Percentiles rank a stretch among this genome's conserved stretches.
Conservation (phyloP, 1,284 basidiomycete genomes). For the Melampsora larici-populina region DNA sequence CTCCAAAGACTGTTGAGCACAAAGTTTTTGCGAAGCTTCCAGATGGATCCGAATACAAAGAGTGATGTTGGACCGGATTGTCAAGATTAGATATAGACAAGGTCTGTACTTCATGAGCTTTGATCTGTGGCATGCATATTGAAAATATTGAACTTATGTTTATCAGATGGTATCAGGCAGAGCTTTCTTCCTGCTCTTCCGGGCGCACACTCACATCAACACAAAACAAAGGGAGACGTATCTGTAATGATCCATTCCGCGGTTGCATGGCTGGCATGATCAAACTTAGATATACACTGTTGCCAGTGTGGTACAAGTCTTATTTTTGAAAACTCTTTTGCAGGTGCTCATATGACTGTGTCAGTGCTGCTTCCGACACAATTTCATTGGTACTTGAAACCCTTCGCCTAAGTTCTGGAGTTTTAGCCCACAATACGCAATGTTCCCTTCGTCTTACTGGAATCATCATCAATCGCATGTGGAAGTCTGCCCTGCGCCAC, state of each 20-base stretch:
- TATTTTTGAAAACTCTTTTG: constrained; percentile 79
- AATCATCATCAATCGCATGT: too few species aligned
- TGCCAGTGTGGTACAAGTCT: constrained; percentile 94
- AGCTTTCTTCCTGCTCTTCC: constrained; percentile 93
- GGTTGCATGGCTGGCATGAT: constrained; percentile 72
- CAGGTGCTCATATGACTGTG: constrained; percentile 75
- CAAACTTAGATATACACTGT: constrained; percentile 80
- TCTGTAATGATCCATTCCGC: constrained; percentile 83
- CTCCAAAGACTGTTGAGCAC: constrained; percentile 57
- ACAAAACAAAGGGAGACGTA: constrained; percentile 96
- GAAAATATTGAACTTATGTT: constrained; percentile 60
- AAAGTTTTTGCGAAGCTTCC: constrained; percentile 73
- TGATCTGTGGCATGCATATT: constrained; percentile 27
- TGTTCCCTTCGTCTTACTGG: too few species aligned
- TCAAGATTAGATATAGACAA: constrained; percentile 99
- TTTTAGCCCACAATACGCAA: constrained; percentile 84
- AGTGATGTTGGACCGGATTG: constrained; percentile 97
- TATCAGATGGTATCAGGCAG: constrained; percentile 94
- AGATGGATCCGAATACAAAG: constrained; percentile 82
- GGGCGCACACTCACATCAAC: constrained; percentile 96
- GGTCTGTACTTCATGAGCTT: constrained; percentile 57
- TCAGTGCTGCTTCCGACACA: constrained; percentile 53
- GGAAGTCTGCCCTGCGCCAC: too few species aligned
- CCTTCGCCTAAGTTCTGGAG: constrained; percentile 2
- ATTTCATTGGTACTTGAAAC: too few species aligned